Conservation (phyloP, 148 eudicot genomes). For the Rhododendron simsii region DNA sequence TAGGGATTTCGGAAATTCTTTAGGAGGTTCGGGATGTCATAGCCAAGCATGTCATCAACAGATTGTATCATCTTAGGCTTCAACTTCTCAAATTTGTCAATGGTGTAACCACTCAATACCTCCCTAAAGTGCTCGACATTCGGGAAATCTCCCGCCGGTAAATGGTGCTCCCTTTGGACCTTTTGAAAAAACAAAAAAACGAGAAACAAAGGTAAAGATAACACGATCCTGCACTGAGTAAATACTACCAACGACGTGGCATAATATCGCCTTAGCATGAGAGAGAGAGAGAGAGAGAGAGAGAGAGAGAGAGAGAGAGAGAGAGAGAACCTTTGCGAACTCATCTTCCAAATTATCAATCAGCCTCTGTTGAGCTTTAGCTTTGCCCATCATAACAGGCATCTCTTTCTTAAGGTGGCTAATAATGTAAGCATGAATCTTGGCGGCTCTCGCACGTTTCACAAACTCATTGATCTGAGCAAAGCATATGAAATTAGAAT, state of each 20-base stretch:
- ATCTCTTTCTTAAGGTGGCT: constrained; percentile 95
- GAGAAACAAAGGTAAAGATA: neutral
- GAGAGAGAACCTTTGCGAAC: constrained; percentile 63
- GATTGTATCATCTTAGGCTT: constrained; percentile 66
- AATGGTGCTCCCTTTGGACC: constrained; percentile 74
- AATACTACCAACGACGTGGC: neutral
- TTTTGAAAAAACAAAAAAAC: constrained; percentile 8
- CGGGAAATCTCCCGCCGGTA: constrained; percentile 80
- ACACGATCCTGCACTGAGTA: neutral
- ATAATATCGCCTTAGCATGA: neutral
- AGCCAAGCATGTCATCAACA: constrained; percentile 80
- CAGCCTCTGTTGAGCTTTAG: constrained; percentile 76
- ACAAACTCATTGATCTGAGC: constrained; percentile 92
- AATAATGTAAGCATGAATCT: constrained; percentile 89
- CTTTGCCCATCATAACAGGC: constrained; percentile 97
- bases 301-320: neutral
- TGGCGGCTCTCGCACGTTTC: constrained; percentile 95
- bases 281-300: neutral
- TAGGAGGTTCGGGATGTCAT: constrained; percentile 74
- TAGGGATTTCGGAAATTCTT: constrained; percentile 74
- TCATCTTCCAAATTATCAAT: constrained; percentile 79
- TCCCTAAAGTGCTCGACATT: constrained; percentile 65
- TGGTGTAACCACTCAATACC: constrained; percentile 50
- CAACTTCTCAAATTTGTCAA: constrained; percentile 69
- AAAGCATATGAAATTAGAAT: neutral